Percentiles rank a stretch among this genome's conserved stretches.
phyloP scores from a whole-genome alignment of 2,329 filamentous ascomycete genomes.

The Dothideomycetidae sp. region DNA sequence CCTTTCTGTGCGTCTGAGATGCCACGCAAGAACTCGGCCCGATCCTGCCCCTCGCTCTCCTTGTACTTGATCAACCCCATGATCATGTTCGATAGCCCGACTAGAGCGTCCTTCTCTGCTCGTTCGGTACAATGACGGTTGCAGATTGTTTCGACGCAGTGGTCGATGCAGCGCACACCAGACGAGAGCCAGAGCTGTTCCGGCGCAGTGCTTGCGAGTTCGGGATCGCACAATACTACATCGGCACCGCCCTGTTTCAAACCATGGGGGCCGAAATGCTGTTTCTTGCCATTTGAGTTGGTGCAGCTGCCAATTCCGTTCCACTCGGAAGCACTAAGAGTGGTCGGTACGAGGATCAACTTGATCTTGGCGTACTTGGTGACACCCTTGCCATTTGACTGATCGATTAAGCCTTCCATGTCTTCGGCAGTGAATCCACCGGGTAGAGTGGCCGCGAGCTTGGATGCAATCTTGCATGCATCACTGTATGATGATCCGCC shows the following conservation, averaged over 20 bases:
- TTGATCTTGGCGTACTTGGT: slow-evolving; percentile 14
- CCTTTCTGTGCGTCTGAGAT: not conserved
- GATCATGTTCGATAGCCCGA: not conserved
- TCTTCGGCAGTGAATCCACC: slow-evolving; percentile 13
- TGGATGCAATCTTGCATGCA: slow-evolving; percentile 18
- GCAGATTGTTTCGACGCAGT: not conserved
- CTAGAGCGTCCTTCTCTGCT: not conserved
- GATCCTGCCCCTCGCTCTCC: not conserved
- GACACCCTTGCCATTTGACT: slow-evolving; percentile 13
- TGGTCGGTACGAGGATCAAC: slow-evolving; percentile 17
- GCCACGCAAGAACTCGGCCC: not conserved
- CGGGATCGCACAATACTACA: not conserved
- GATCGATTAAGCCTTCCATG: slow-evolving; percentile 17
- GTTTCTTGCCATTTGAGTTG: slow-evolving; percentile 17
- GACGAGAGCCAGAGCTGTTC: not conserved
- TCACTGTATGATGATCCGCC: slow-evolving; percentile 19
- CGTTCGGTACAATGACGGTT: not conserved
- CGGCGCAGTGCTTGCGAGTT: not conserved
- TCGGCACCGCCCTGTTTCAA: not conserved
- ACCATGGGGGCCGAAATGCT: slow-evolving; percentile 16
- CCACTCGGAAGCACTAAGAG: slow-evolving; percentile 19
- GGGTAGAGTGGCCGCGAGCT: slow-evolving; percentile 15
- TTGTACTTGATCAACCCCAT: not conserved
- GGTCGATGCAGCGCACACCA: not conserved
- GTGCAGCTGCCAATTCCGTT: slow-evolving; percentile 16